Conservation (phyloP, 495 filamentous ascomycete species). For the Pyrenula massariospora region DNA sequence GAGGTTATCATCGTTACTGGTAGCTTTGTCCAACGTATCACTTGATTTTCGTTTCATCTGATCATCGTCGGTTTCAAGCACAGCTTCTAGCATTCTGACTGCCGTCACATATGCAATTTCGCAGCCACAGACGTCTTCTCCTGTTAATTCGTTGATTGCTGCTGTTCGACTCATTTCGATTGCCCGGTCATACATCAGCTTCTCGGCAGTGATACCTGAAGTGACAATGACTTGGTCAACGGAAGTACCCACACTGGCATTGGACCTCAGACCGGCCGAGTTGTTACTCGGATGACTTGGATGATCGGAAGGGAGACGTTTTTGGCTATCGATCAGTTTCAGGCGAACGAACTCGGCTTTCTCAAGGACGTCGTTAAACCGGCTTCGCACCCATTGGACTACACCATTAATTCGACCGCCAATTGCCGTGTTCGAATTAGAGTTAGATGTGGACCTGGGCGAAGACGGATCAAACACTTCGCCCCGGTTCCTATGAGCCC, state of each 20-base stretch:
- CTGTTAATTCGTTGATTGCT: conserved; percentile 88
- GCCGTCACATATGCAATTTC: conserved; percentile 91
- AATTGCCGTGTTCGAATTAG: conserved; percentile 38
- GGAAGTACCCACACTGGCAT: conserved; percentile 35
- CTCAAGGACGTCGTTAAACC: conserved; percentile 93
- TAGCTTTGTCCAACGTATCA: conserved; percentile 16
- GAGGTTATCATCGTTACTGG: conserved; percentile 27
- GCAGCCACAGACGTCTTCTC: conserved; percentile 77
- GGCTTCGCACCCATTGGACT: conserved; percentile 85
- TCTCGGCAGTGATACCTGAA: conserved; percentile 80
- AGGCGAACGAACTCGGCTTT: conserved; percentile 86
- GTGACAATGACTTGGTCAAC: conserved; percentile 55
- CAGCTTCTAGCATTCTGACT: conserved; percentile 85
- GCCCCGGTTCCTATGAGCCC: conserved; percentile 63
- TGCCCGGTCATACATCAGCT: conserved; percentile 95
- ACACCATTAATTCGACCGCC: conserved; percentile 75
- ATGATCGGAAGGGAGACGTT: conserved; percentile 70
- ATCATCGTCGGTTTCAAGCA: conserved; percentile 78
- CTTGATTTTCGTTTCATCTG: conserved; percentile 21
- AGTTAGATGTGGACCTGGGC: conserved; percentile 19
- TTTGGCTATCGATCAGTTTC: conserved; percentile 79
- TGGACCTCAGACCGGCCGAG: conserved; percentile 34
- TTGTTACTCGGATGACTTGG: conserved; percentile 77
- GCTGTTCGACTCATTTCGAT: conserved; percentile 91
- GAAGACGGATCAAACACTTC: conserved; percentile 41